A percentile compares a stretch with the other conserved stretches of the same genome.
These are phyloP conservation scores for Raphanus hybrid DNA, from an alignment of 441 rosid species.

Conservation along the genomic window DNA sequence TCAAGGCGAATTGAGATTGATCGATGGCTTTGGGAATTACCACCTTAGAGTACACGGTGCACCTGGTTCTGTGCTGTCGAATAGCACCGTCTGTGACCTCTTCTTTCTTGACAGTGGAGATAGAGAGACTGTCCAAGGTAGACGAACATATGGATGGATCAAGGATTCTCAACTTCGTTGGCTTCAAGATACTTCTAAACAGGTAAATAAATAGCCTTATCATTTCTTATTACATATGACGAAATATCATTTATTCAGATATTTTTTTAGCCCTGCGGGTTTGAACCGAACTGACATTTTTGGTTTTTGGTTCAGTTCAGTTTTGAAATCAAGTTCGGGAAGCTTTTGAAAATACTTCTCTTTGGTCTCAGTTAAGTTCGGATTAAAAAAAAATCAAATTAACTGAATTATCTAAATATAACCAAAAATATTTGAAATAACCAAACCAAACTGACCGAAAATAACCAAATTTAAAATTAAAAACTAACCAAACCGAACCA, in stretches of 20 bases:
- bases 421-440: too few relatives aligned
- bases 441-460: too few relatives aligned
- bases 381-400: too few relatives aligned
- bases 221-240: neutral
- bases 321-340: too few relatives aligned
- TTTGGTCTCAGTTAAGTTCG: too few relatives aligned
- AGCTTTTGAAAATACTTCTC: too few relatives aligned
- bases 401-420: too few relatives aligned
- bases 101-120: slow-evolving; percentile 90
- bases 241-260: neutral
- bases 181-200: slow-evolving; percentile 63
- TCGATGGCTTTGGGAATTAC: slow-evolving; percentile 89
- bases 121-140: slow-evolving; percentile 68
- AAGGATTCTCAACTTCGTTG: slow-evolving; percentile 86
- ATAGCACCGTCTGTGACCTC: slow-evolving; percentile 74
- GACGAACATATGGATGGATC: slow-evolving; percentile 81
- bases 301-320: too few relatives aligned
- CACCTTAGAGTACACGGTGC: slow-evolving; percentile 67
- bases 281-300: too few relatives aligned
- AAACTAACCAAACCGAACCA: too few relatives aligned
- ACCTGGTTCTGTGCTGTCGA: slow-evolving; percentile 72
- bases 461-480: too few relatives aligned
- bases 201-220: slow-evolving; percentile 54
- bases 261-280: neutral
- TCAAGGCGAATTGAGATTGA: slow-evolving; percentile 32